phyloP scores from a whole-genome alignment of 148 eudicot genomes.

The Fallopia convolvulus region DNA sequence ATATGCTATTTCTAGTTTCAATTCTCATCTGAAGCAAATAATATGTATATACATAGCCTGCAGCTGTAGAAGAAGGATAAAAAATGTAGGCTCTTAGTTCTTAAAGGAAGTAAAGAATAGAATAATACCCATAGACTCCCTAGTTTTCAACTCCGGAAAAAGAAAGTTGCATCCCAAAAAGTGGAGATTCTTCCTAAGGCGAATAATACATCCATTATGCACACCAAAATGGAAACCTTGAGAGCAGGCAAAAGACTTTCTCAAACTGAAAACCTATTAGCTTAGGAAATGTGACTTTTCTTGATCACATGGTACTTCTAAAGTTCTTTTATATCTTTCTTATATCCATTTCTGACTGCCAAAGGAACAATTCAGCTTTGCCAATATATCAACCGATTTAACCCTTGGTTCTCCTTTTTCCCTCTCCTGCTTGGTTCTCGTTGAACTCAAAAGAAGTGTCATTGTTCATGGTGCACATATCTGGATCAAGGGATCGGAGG shows the following conservation, averaged over 20 bases:
- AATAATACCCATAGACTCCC: not conserved
- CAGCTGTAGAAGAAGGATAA: not conserved
- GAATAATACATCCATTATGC: not conserved
- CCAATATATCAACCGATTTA: not conserved
- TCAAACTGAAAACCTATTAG: not conserved
- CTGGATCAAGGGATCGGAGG: not conserved
- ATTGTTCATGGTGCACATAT: not conserved
- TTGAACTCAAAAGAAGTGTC: not conserved
- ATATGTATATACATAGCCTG: not conserved
- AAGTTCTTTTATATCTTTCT: not conserved
- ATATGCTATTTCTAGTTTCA: no score
- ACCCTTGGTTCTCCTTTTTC: not conserved
- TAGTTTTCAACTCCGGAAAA: not conserved
- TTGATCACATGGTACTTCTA: constrained; percentile 8
- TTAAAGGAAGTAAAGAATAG: not conserved
- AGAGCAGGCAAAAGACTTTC: not conserved
- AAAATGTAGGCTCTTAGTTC: not conserved
- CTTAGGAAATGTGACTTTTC: not conserved
- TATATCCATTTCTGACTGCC: constrained; percentile 3
- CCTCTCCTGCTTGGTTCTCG: not conserved
- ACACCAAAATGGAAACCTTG: not conserved
- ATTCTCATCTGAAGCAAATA: no score
- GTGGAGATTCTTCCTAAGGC: not conserved
- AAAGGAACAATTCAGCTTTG: not conserved
- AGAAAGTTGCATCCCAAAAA: not conserved